Conservation (phyloP, 2,329 filamentous ascomycete genomes). For the Leptographium lundbergii region DNA sequence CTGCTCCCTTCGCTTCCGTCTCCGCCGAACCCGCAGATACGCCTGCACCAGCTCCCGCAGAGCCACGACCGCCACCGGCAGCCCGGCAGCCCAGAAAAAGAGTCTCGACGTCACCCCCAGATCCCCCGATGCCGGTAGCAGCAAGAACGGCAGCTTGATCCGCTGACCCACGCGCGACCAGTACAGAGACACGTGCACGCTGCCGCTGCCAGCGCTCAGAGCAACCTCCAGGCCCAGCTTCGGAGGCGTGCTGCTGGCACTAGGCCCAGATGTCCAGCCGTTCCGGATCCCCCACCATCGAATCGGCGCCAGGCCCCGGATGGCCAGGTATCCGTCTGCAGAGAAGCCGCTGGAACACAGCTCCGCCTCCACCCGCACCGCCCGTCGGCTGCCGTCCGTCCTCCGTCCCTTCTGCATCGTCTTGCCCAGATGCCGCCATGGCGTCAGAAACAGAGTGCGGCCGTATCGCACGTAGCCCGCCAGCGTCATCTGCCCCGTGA, state of each 20-base stretch:
- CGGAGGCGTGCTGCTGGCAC: slow-evolving; percentile 18
- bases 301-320: slow-evolving; percentile 28
- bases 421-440: slow-evolving; percentile 9
- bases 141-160: slow-evolving; percentile 29
- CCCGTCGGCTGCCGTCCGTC: slow-evolving; percentile 2
- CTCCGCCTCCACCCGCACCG: slow-evolving; percentile 28
- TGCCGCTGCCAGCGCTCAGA: slow-evolving; percentile 21
- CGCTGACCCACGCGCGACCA: slow-evolving; percentile 33
- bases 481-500: slow-evolving; percentile 15
- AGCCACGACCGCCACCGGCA: slow-evolving; percentile 28
- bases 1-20: not conserved
- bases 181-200: slow-evolving; percentile 32
- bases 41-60: slow-evolving; percentile 11
- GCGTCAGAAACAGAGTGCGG: slow-evolving; percentile 19
- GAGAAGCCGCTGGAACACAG: slow-evolving; percentile 23
- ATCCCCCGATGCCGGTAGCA: slow-evolving; percentile 19
- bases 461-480: slow-evolving; percentile 26
- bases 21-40: slow-evolving; percentile 1
- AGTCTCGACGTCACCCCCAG: slow-evolving; percentile 13
- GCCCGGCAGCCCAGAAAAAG: slow-evolving; percentile 25
- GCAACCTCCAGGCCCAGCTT: slow-evolving; percentile 32
- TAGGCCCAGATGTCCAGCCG: slow-evolving; percentile 2
- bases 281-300: slow-evolving; percentile 17
- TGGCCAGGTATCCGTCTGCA: slow-evolving; percentile 24
- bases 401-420: not conserved